These are phyloP conservation scores for Flaveria robusta DNA, from an alignment of 129 eudicot species.

Conservation along the genomic window DNA sequence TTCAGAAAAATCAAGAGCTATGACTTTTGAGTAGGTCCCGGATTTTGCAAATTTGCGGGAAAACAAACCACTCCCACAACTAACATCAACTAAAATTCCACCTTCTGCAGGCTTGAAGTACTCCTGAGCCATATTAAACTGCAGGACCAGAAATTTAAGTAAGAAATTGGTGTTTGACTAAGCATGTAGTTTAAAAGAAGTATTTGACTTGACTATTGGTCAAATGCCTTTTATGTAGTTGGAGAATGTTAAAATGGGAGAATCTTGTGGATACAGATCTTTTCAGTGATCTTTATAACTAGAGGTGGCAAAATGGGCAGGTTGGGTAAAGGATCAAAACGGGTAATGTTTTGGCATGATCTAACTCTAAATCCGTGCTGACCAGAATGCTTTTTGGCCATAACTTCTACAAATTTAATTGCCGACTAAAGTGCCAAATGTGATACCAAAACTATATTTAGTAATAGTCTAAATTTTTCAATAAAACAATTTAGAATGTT, in stretches of 20 bases:
- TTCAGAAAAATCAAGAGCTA: constrained; percentile 96
- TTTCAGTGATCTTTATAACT: background rate
- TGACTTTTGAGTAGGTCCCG: constrained; percentile 70
- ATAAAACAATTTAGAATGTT: background rate
- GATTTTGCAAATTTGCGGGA: constrained; percentile 84
- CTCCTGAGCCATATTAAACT: constrained; percentile 96
- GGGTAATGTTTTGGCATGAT: background rate
- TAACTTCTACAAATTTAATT: background rate
- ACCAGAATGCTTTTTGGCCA: background rate
- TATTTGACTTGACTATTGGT: background rate
- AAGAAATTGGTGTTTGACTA: constrained; percentile 18
- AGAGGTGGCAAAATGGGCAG: background rate
- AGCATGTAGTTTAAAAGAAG: constrained; percentile 10
- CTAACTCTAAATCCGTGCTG: background rate
- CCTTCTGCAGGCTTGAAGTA: constrained; percentile 85
- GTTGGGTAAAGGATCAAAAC: constrained; percentile 5
- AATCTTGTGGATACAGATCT: background rate
- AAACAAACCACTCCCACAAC: constrained; percentile 97
- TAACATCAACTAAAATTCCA: constrained; percentile 84
- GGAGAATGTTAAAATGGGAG: background rate
- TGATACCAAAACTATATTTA: background rate
- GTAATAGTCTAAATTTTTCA: no score
- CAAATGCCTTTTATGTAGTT: background rate
- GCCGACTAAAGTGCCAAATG: background rate
- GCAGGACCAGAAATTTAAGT: constrained; percentile 32